phyloP scores from a whole-genome alignment of 495 filamentous ascomycete species.

The Copromyces sp. region DNA sequence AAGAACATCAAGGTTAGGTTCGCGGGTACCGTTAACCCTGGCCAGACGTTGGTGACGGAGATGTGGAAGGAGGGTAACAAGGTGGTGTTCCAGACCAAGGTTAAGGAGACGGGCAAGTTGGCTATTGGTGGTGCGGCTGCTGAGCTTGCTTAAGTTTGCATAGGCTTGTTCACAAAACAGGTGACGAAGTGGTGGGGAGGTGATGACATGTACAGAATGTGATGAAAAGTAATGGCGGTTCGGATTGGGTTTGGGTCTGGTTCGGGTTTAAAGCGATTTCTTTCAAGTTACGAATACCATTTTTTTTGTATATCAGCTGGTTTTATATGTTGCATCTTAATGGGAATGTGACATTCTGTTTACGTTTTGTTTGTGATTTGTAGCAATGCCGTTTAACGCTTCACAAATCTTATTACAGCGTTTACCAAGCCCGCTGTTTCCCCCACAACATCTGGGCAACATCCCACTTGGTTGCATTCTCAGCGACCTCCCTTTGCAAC shows the following conservation, averaged over 20 bases:
- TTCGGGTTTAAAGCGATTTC: not conserved
- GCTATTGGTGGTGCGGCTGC: constrained; percentile 81
- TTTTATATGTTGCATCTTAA: not conserved
- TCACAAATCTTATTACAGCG: too few species aligned
- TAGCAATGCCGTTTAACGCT: too few species aligned
- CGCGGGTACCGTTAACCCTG: constrained; percentile 83
- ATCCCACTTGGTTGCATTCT: too few species aligned
- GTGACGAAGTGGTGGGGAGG: not conserved
- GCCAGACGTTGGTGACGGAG: constrained; percentile 90
- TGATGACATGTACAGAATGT: not conserved
- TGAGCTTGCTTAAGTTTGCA: constrained; percentile 60
- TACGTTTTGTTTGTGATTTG: not conserved
- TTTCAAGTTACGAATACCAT: not conserved
- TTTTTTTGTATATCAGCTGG: not conserved
- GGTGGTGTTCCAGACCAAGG: constrained; percentile 85
- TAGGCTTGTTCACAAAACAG: not conserved
- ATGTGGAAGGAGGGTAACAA: constrained; percentile 95
- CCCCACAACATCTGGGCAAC: too few species aligned
- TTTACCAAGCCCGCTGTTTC: too few species aligned
- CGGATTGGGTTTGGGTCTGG: not conserved
- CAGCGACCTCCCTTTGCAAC: too few species aligned
- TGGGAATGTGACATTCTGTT: not conserved
- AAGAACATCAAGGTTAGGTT: constrained; percentile 96
- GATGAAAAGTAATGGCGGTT: not conserved
- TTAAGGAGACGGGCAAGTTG: constrained; percentile 93